Base-by-base conservation (phyloP, 768 basidiomycete genomes). In the Pleurotus giganteus region DNA sequence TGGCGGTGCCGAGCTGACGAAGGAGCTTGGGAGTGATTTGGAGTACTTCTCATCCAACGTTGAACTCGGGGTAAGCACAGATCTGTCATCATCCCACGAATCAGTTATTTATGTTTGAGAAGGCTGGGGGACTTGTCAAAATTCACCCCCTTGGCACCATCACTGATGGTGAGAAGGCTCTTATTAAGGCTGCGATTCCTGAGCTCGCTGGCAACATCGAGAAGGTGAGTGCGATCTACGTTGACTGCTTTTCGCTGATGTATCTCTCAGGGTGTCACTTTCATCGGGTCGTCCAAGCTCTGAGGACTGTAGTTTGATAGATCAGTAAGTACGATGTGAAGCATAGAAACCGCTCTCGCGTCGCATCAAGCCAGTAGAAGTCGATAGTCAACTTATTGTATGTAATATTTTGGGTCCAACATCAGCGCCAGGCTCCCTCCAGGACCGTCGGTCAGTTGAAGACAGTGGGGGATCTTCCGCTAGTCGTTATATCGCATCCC, bases 21-120 rank as follows among this genome's bases (percentile, higher is more conserved):
- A 82, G 72, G 91, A 92, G 68, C 80, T 98, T 55, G 90, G 86
- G 12, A 66, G 75, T 57, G 80, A 87, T 11, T 68, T 96, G 34
- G 87, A 88, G 44, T 98, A 85, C 80, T 98, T 99, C 80, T 91
- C 93, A 19, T 83, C 86, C 31, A 86, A 82, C 46, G 82, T 99
- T 56, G 87, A 93, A 72, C 86, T 99, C 55, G 94, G 95, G 57
- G 92, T 94, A 69, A 17, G 79, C 72, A 43, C 28, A 27, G 31
- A 34, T 34, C 13, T 49, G 49, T 55, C 51, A 39, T 21, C 46
- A 23, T 51, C 45, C 37, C 8, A 13, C 36, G 37, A n/a, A 29
- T 42, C 51, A 60, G 26, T 59, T 42, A 47, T 21, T 42, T 55
- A 28, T 46, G 17, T 61, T 49, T 28, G 44, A 19, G 50, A 58